Conservation (phyloP, 352 stramenopile species). For the Phytophthora hibernalis region DNA sequence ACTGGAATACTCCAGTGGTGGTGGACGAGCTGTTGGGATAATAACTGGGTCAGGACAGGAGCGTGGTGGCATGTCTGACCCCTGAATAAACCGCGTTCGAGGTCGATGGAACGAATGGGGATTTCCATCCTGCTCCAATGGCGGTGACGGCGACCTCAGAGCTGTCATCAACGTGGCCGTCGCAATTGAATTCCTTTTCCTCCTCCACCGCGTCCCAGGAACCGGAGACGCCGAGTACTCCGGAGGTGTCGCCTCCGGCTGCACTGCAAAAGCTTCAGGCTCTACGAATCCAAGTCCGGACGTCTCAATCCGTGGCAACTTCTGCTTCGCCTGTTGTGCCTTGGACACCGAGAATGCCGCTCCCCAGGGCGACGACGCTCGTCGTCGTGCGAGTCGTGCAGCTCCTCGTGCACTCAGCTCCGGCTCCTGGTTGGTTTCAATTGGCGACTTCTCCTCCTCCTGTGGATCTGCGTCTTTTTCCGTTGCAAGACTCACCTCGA, state of each 20-base stretch:
- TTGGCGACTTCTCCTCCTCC: slow-evolving; percentile 12
- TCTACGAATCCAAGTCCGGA: slow-evolving; percentile 25
- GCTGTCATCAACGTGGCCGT: slow-evolving; percentile 35
- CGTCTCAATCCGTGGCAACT: slow-evolving; percentile 43
- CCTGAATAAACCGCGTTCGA: slow-evolving; percentile 28
- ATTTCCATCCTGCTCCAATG: slow-evolving; percentile 16
- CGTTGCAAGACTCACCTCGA: slow-evolving; percentile 48
- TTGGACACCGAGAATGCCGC: slow-evolving; percentile 4
- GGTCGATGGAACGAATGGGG: slow-evolving; percentile 36
- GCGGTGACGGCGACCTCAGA: slow-evolving; percentile 30
- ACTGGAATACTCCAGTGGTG: slow-evolving; percentile 42
- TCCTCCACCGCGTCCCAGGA: slow-evolving; percentile 47
- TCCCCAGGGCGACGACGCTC: slow-evolving; percentile 26
- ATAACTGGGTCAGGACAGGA: slow-evolving; percentile 10
- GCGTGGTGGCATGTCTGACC: slow-evolving; percentile 9
- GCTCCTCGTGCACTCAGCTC: slow-evolving; percentile 8
- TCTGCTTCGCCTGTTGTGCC: slow-evolving; percentile 27
- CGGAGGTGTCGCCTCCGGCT: slow-evolving; percentile 32
- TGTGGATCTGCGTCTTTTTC: slow-evolving; percentile 9
- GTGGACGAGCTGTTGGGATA: slow-evolving; percentile 11
- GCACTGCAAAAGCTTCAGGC: not conserved
- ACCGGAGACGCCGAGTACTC: slow-evolving; percentile 72
- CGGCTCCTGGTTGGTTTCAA: slow-evolving; percentile 20
- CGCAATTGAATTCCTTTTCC: slow-evolving; percentile 61
- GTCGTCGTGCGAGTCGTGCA: slow-evolving; percentile 18